These are phyloP conservation scores for Zygnema cylindricum DNA, from an alignment of 139 green algal genomes.

Conservation along the genomic window DNA sequence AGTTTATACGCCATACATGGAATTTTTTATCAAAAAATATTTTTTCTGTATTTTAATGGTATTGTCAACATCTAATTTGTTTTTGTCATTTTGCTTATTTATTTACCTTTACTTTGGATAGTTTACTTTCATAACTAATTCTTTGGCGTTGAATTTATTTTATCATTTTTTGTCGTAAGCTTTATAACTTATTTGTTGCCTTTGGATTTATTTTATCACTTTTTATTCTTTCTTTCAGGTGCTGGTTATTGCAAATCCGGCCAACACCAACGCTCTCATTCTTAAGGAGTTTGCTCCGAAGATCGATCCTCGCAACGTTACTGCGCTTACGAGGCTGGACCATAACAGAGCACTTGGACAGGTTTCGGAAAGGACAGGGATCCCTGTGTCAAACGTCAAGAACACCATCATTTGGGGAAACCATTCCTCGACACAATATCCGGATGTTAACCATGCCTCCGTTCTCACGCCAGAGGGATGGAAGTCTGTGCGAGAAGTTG, in stretches of 20 bases:
- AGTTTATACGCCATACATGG: too few species aligned
- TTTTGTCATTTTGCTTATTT: not conserved
- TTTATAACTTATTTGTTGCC: not conserved
- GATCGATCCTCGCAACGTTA: constrained; percentile 90
- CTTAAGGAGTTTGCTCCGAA: constrained; percentile 81
- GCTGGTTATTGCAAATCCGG: constrained; percentile 94
- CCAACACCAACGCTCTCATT: constrained; percentile 94
- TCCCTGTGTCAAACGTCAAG: constrained; percentile 78
- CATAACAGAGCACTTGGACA: constrained; percentile 94
- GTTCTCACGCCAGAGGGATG: constrained; percentile 69
- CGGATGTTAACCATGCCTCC: constrained; percentile 91
- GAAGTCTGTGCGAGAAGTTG: constrained; percentile 71
- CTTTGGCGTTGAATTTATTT: not conserved
- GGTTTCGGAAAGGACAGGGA: constrained; percentile 75
- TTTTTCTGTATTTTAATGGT: too few species aligned
- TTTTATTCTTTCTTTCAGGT: constrained; percentile 70
- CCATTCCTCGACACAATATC: constrained; percentile 91
- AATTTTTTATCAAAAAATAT: too few species aligned
- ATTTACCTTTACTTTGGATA: constrained; percentile 20
- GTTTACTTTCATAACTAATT: not conserved
- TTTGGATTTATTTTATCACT: not conserved
- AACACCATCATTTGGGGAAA: constrained; percentile 99
- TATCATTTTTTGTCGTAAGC: not conserved
- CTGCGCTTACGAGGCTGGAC: constrained; percentile 89
- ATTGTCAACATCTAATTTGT: too few species aligned